Base-by-base conservation (phyloP, 352 stramenopile genomes). In the Blastocystis hominis region DNA sequence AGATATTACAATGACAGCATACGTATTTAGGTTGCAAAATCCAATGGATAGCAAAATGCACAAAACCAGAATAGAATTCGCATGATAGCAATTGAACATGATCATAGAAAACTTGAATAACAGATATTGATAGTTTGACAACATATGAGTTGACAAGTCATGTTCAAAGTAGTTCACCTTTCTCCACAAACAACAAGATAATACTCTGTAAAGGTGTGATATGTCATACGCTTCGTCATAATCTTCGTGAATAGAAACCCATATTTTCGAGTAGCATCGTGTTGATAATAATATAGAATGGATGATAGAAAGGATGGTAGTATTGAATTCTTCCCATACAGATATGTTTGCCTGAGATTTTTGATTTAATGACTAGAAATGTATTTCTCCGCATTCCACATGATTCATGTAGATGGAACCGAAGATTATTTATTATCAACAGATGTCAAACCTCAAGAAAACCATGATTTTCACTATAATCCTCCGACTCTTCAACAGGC, bases 181-280 rank as follows among this genome's bases (percentile, higher is more conserved):
- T n/a, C 56, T 2, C 13, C 24, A 66, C 30, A n/a, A 66, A 38
- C 20, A 36, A 38, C 7, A 9, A 34, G 56, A 40, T 2, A 15
- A 66, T 55, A 53, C 34, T 34, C 24, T 77, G 13, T 75, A 40
- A 40, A 59, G n/a, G 13, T 20, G 50, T 59, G 50, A 77, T 77
- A 77, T 77, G 40, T 77, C 66, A 77, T 34, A 44, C 46, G 44
- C 66, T 77, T 77, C 66, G 66, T 56, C 36, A 56, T 77, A n/a
- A 56, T 40, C 66, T 77, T 77, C 66, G 66, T 46, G 38, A 20
- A 42, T 75, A 30, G 24, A n/a, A 46, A 10, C 17, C 15, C 24
- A 47, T 75, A 75, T 53, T 75, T 75, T 40, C 24, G 46, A 40
- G 63, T 75, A 15, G 20, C 30, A 42, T 47, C 30, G 6, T 15